These are phyloP conservation scores for Venturia effusa DNA, from an alignment of 2,329 filamentous ascomycete genomes.

Conservation along the genomic window DNA sequence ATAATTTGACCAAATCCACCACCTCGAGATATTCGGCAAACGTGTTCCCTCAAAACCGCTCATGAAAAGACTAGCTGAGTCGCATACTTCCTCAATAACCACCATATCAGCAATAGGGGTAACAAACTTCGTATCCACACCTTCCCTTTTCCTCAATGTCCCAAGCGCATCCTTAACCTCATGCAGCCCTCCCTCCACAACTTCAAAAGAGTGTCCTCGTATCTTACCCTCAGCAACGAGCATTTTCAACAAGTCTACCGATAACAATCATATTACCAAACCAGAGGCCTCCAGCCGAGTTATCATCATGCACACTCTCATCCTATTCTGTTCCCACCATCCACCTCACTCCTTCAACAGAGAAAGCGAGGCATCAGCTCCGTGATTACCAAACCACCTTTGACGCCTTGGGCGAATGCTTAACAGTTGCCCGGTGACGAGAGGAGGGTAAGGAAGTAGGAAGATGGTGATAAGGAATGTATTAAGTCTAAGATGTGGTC, in stretches of 20 bases:
- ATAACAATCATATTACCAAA: slow-evolving; percentile 22
- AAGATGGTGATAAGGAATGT: too few species aligned
- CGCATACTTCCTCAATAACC: too few species aligned
- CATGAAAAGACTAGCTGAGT: too few species aligned
- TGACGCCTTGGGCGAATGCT: background rate
- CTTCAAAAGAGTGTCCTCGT: slow-evolving; percentile 38
- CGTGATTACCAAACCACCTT: background rate
- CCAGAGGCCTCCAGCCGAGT: background rate
- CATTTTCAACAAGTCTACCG: slow-evolving; percentile 21
- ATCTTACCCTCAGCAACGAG: slow-evolving; percentile 38
- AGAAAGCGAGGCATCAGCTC: background rate
- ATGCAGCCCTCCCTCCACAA: slow-evolving; percentile 38
- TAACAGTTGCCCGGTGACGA: background rate
- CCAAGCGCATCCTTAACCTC: too few species aligned
- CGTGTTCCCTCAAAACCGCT: too few species aligned
- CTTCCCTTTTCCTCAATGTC: too few species aligned
- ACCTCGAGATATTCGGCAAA: too few species aligned
- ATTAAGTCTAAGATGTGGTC: too few species aligned
- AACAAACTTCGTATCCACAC: too few species aligned
- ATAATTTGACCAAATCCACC: too few species aligned
- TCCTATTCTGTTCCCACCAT: slow-evolving; percentile 10
- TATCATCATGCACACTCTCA: slow-evolving; percentile 9
- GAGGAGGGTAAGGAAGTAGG: too few species aligned
- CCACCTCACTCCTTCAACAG: background rate
- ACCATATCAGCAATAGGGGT: too few species aligned